phyloP scores from a whole-genome alignment of 192 early-diverging fungal species.

The Ramicandelaber brevisporus region DNA sequence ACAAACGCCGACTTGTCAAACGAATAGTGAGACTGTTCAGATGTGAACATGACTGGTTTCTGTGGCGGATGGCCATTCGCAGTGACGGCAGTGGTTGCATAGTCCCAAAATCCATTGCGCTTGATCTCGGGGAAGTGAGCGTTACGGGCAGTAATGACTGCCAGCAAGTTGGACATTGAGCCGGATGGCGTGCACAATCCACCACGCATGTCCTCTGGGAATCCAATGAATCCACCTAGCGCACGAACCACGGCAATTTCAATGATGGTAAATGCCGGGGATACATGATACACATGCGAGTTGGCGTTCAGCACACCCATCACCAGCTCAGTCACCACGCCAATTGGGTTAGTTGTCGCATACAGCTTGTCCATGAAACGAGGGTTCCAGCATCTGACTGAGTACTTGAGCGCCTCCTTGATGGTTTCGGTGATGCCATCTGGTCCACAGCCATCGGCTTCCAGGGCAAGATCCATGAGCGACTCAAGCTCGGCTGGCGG shows the following conservation, averaged over 20 bases:
- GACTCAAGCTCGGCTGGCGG: no score
- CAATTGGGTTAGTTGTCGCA: conserved; percentile 44
- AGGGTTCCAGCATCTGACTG: conserved; percentile 36
- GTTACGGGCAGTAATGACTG: conserved; percentile 50
- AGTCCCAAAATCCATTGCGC: conserved; percentile 12
- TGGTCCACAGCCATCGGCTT: no score
- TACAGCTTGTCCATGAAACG: conserved; percentile 67
- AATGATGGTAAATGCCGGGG: conserved; percentile 41
- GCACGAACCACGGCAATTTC: conserved; percentile 27
- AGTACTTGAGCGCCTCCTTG: no score
- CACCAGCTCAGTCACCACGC: conserved; percentile 40
- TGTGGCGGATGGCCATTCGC: conserved; percentile 4
- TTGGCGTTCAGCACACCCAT: conserved; percentile 49
- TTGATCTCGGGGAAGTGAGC: conserved; percentile 30
- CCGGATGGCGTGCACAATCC: conserved; percentile 54
- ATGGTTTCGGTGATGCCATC: no score
- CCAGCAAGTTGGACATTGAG: conserved; percentile 45
- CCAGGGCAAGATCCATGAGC: no score
- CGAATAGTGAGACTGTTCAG: conserved; percentile 42
- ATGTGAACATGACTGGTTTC: conserved; percentile 37
- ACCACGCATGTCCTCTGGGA: conserved; percentile 12
- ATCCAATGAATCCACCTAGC: conserved; percentile 7
- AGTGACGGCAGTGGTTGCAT: conserved; percentile 1
- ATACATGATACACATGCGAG: conserved; percentile 46
- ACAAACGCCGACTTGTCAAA: conserved; percentile 45